phyloP scores from a whole-genome alignment of 371 early-diverging fungal species.

The Mucor plumbeus region DNA sequence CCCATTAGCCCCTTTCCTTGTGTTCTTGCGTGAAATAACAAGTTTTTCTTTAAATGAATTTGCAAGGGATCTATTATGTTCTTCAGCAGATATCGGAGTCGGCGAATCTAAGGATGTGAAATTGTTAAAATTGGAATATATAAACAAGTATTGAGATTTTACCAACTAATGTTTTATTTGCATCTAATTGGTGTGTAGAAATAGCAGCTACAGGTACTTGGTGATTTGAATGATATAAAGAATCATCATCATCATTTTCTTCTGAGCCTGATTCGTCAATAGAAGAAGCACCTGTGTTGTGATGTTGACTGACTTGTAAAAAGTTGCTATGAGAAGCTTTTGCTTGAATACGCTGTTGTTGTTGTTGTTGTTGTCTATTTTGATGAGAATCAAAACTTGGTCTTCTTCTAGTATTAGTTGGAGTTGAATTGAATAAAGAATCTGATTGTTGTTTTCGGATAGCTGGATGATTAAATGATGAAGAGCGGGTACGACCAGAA shows the following conservation, averaged over 20 bases:
- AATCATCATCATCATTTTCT: conserved; percentile 22
- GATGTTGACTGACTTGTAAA: conserved; percentile 13
- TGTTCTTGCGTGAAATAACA: conserved; percentile 7
- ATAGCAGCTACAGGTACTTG: conserved; percentile 5
- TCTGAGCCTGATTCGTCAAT: conserved; percentile 30
- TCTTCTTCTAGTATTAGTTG: conserved; percentile 16
- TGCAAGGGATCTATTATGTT: conserved; percentile 9
- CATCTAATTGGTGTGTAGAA: conserved; percentile 2
- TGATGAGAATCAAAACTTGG: conserved; percentile 29
- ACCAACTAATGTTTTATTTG: neutral
- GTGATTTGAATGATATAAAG: neutral
- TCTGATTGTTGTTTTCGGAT: conserved; percentile 22
- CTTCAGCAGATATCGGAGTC: conserved; percentile 12
- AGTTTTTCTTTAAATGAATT: conserved; percentile 20
- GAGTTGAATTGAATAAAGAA: neutral
- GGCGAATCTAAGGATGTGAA: conserved; percentile 17
- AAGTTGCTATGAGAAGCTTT: conserved; percentile 20
- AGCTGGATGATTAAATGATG: conserved; percentile 28
- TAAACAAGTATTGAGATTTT: neutral
- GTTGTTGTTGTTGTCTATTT: conserved; percentile 5
- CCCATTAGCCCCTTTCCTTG: neutral
- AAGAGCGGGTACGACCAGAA: conserved; percentile 17
- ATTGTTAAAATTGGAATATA: no score
- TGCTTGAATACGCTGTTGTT: conserved; percentile 7
- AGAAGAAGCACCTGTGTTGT: conserved; percentile 18